These are phyloP conservation scores for Centaurea solstitialis DNA, from an alignment of 129 eudicot genomes.

Conservation along the genomic window DNA sequence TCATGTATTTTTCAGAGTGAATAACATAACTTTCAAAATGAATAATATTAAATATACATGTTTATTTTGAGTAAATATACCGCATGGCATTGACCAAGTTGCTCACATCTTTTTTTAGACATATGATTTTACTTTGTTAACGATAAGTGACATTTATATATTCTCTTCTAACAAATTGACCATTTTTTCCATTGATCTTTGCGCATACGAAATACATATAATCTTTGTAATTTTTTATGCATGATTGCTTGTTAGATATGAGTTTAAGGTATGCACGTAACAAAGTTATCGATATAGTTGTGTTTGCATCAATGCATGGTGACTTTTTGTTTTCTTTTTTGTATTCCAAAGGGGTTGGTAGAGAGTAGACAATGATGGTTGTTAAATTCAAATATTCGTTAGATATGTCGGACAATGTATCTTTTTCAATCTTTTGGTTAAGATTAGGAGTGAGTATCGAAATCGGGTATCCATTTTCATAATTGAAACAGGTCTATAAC, in stretches of 20 bases:
- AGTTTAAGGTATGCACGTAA: conserved; percentile 17
- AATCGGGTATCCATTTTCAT: no score
- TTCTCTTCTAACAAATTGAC: not conserved
- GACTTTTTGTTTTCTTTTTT: not conserved
- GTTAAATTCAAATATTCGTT: conserved; percentile 2
- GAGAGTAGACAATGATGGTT: not conserved
- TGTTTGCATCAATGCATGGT: not conserved
- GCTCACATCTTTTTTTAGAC: not conserved
- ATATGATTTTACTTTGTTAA: not conserved
- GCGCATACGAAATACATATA: no score
- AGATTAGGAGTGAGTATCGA: not conserved
- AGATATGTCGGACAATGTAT: not conserved
- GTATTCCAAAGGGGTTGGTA: not conserved
- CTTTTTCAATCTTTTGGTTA: not conserved
- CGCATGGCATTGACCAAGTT: not conserved
- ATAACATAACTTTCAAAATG: no score
- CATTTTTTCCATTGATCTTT: not conserved
- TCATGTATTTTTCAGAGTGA: no score
- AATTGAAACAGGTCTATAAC: no score
- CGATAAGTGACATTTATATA: not conserved
- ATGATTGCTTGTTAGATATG: not conserved
- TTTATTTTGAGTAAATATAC: no score
- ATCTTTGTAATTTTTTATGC: not conserved
- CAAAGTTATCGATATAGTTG: not conserved
- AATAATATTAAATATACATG: no score